Percentiles rank a stretch among this genome's conserved stretches.
Conservation (phyloP, 2,329 filamentous ascomycete species). For the Pseudopyrenochaeta lycopersici region DNA sequence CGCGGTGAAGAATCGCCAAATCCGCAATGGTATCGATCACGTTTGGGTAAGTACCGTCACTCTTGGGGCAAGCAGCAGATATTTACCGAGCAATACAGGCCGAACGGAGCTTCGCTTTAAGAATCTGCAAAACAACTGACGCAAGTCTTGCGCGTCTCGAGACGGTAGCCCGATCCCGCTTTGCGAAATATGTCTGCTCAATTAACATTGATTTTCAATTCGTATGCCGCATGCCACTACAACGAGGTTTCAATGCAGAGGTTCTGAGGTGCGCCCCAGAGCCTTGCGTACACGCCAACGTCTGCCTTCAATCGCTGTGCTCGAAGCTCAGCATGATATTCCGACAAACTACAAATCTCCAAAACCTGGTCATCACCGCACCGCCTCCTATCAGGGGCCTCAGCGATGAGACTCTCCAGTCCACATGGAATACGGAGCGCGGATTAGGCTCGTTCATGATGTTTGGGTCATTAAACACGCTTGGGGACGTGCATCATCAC, state of each 20-base stretch:
- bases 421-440: not conserved
- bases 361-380: not conserved
- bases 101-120: not conserved
- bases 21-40: constrained; percentile 4
- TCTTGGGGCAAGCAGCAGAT: not conserved
- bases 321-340: not conserved
- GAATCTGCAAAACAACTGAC: not conserved
- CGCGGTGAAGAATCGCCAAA: not conserved
- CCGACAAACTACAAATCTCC: not conserved
- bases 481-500: not conserved
- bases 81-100: constrained; percentile 1
- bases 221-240: not conserved
- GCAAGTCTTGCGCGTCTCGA: not conserved
- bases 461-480: too few species aligned
- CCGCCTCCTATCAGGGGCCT: not conserved
- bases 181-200: constrained; percentile 1
- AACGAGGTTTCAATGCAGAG: not conserved
- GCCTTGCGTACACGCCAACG: not conserved
- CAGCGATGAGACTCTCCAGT: not conserved
- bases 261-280: not conserved
- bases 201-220: not conserved
- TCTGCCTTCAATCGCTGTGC: not conserved
- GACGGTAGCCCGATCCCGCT: constrained; percentile 1
- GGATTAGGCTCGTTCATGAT: too few species aligned
- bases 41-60: constrained; percentile 2